Evolutionary conservation across 257 asterid genomes (phyloP).

Genomic region (Nicotiana paniculata): DNA sequence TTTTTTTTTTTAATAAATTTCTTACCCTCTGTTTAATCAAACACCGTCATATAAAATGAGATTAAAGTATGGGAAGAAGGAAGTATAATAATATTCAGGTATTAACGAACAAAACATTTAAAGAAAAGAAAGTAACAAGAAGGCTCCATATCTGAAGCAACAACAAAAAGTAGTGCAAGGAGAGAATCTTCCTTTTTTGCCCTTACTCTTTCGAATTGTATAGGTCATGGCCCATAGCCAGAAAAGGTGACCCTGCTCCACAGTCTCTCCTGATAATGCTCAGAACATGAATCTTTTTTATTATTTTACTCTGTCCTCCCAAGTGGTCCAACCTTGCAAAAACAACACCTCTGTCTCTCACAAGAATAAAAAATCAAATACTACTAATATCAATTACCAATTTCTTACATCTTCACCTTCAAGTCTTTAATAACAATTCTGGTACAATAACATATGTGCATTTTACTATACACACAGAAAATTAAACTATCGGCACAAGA

Average conservation of each 20-base stretch:
- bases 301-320: slow-evolving; percentile 1
- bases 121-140: not conserved
- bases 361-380: not conserved
- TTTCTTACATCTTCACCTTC: not conserved
- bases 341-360: not conserved
- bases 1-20: not conserved
- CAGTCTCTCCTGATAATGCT: slow-evolving; percentile 31
- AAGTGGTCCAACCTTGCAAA: slow-evolving; percentile 10
- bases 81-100: not conserved
- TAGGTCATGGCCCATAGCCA: slow-evolving; percentile 41
- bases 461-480: slow-evolving; percentile 3
- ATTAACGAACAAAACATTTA: not conserved
- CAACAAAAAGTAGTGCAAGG: not conserved
- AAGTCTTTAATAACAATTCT: not conserved
- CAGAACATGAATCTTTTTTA: slow-evolving; percentile 43
- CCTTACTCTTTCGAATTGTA: not conserved
- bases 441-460: not conserved
- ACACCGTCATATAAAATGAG: not conserved
- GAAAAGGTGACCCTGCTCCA: slow-evolving; percentile 28
- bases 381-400: not conserved
- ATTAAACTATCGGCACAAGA: not conserved
- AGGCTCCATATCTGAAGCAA: not conserved
- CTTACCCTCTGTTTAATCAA: not conserved
- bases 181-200: not conserved
- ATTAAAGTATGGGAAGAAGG: not conserved